phyloP scores from a whole-genome alignment of 129 eudicot genomes.

The Lonicera japonica region DNA sequence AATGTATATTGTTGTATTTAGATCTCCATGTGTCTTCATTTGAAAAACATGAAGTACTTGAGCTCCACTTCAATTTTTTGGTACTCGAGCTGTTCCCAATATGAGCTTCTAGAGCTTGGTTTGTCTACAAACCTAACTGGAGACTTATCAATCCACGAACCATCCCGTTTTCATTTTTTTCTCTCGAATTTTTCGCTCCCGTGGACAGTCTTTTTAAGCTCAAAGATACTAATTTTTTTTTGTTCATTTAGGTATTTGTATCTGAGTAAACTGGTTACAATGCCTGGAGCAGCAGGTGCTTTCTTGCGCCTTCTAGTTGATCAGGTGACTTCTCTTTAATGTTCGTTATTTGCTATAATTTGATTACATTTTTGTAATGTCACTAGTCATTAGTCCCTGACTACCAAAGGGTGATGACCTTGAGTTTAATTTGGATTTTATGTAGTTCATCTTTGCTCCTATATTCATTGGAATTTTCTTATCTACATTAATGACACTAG shows the following conservation, averaged over 20 bases:
- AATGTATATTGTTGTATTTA: not conserved
- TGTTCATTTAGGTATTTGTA: conserved; percentile 60
- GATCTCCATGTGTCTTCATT: not conserved
- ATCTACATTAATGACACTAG: conserved; percentile 65
- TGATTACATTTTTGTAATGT: not conserved
- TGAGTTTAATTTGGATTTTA: not conserved
- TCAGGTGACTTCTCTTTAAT: conserved; percentile 49
- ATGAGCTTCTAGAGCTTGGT: not conserved
- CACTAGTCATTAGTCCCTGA: conserved; percentile 1
- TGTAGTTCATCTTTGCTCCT: conserved; percentile 86
- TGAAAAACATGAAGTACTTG: not conserved
- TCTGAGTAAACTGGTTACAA: conserved; percentile 66
- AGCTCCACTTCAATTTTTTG: not conserved
- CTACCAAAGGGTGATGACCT: not conserved
- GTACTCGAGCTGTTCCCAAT: not conserved
- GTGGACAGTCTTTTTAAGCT: too few relatives aligned
- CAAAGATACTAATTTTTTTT: not conserved
- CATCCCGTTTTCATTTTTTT: not conserved
- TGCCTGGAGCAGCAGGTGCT: conserved; percentile 77
- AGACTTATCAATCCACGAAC: not conserved
- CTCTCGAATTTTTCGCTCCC: not conserved
- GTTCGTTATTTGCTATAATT: not conserved
- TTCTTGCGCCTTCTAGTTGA: conserved; percentile 69
- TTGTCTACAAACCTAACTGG: not conserved
- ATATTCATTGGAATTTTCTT: conserved; percentile 70